Evolutionary conservation across 345 rosid species (phyloP).

Genomic region (Fremontodendron californicum): DNA sequence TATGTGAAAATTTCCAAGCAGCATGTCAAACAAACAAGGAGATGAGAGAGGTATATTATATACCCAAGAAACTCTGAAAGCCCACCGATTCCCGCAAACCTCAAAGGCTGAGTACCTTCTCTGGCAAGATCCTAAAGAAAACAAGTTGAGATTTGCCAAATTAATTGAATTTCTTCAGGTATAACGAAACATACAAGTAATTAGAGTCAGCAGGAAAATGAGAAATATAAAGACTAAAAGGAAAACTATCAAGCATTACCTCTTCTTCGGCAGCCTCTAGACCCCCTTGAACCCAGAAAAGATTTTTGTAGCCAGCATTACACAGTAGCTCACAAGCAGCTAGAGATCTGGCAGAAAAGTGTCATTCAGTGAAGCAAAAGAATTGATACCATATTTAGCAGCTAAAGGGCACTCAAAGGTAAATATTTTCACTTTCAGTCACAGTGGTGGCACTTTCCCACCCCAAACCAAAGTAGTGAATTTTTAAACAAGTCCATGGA

Average conservation of each 20-base stretch:
- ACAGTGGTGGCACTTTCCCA: not conserved
- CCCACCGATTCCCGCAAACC: constrained; percentile 87
- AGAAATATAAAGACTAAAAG: constrained; percentile 14
- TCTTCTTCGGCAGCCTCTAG: constrained; percentile 86
- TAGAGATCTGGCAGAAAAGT: constrained; percentile 55
- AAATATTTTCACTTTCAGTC: not conserved
- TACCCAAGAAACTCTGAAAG: constrained; percentile 92
- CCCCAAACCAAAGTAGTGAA: not conserved
- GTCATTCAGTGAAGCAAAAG: constrained; percentile 15
- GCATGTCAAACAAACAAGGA: not conserved
- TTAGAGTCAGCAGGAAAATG: not conserved
- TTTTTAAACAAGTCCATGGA: not conserved
- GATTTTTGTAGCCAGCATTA: constrained; percentile 72
- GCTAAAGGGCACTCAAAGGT: not conserved
- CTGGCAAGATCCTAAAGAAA: constrained; percentile 63
- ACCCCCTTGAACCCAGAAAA: constrained; percentile 94
- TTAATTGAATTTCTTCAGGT: constrained; percentile 4
- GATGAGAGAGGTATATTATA: not conserved
- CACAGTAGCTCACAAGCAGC: constrained; percentile 82
- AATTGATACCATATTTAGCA: not conserved
- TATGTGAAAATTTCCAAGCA: not conserved
- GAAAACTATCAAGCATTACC: constrained; percentile 32
- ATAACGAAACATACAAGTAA: not conserved
- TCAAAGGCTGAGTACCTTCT: constrained; percentile 78
- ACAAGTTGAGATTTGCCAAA: constrained; percentile 10